Evolutionary conservation across 495 filamentous ascomycete genomes (phyloP), one percentile per base, ranked within the genome.

Genomic region (Hypomontagnella monticulosa): DNA sequence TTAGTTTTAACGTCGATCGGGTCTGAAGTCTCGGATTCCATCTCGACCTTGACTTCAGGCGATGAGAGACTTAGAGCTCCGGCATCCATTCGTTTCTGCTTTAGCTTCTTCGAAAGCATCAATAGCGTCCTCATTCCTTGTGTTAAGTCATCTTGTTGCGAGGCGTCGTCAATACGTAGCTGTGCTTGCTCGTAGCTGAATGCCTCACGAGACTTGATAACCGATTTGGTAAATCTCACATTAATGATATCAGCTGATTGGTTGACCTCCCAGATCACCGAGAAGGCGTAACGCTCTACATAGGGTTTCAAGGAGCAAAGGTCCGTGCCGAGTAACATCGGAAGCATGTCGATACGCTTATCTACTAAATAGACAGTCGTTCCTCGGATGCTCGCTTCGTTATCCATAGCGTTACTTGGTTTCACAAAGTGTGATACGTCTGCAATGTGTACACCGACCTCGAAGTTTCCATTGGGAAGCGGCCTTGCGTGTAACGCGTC

Each of bases 341-440:
- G 96, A 73, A 99, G 83, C 96, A 99, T 99, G 79, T 99, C 95
- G 67, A 99, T 98, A 66, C 95, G 93, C 80, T 98, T 99, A 77
- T 99, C 95, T 1, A 99, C 96, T 19, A 99, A 82, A 70, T 99
- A 99, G 27, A 99, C 95, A 0, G 96, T 98, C 3, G 95, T 98
- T 61, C 94, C 95, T 72, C 95, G 89, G 59, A 93, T 85, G 71
- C 91, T 93, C 1, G 95, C 95, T 78, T 99, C 95, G 18, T 85
- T 84, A 73, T 99, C 96, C 96, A 99, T 99, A 38, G 95, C 87
- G 73, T 95, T 98, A 73, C 92, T 92, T 23, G 96, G 93, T 77
- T 93, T 96, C 73, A 99, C 96, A 67, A 98, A 98, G 73, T 99
- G 92, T 12, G 96, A 97, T 15, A 99, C 95, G 71, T 99, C 95